Base-by-base conservation (phyloP, 2,329 filamentous ascomycete genomes). In the Lasiodiplodia hormozganensis region DNA sequence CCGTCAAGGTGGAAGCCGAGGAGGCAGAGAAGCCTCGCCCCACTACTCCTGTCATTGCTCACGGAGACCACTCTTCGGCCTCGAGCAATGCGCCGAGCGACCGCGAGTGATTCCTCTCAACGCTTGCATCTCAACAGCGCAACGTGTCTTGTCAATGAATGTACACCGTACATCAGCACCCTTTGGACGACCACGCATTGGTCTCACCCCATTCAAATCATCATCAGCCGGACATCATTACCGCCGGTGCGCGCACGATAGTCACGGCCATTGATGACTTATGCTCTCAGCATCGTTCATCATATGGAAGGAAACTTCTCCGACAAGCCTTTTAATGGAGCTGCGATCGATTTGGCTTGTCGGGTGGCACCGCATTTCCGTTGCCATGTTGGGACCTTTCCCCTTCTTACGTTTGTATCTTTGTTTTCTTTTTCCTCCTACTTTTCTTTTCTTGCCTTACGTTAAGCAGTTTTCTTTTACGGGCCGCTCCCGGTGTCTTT, bases 71-170 rank as follows among this genome's bases (percentile, higher is more conserved):
- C 43, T 68, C 67, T 4, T 65, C 67, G 36, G 36, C 67, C n/a
- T 68, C 67, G n/a, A 68, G 67, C 67, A 68, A 68, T 18, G 67
- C 67, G 25, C 47, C 67, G 21, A 68, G 67, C 58, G 67, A 68
- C 51, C 57, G 43, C 58, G 67, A 68, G 67, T 68, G 60, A 51
- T 53, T 62, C 23, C 11, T 28, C 47, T 60, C 53, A 31, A 58
- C 38, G 23, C 23, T 56, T 23, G 31, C 43, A 52, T 52, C 31
- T 36, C 47, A 52, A 25, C 60, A 64, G 28, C 47, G 60, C 60
- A 64, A 52, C 47, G 60, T 52, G 43, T 38, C 60, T 52, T 66
- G 64, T 66, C 64, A 57, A 66, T 66, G 64, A 56, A 25, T 66
- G 51, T 56, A 66, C 52, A 58, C 38, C 40, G 65, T 67, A 58